Percentiles rank a stretch among this genome's conserved stretches.
Evolutionary conservation across 1,284 basidiomycete genomes (phyloP).

Genomic region (Macrocystidia cucumis): DNA sequence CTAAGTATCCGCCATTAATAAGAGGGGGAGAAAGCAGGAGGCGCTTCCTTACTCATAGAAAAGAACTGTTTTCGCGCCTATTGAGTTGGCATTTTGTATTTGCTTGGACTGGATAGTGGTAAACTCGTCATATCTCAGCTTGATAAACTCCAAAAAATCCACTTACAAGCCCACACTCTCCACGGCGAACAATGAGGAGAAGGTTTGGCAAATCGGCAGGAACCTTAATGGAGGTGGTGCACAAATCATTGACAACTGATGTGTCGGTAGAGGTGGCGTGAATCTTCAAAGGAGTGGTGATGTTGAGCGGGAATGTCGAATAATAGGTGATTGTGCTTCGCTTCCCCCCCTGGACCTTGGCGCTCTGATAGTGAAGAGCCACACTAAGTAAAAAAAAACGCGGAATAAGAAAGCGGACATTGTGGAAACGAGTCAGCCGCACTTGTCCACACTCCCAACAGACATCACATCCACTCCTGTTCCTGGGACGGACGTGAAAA

Average conservation of each 20-base stretch:
- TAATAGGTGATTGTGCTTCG: conserved; percentile 36
- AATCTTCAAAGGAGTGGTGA: conserved; percentile 29
- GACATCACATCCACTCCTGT: conserved; percentile 34
- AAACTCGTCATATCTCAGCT: no score
- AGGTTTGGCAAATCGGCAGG: background rate
- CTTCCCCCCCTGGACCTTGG: conserved; percentile 28
- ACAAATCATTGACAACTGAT: conserved; percentile 17
- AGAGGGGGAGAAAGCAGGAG: no score
- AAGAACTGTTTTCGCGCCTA: no score
- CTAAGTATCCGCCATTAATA: no score
- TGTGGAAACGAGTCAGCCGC: no score
- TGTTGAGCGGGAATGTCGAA: conserved; percentile 27
- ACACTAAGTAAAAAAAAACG: no score
- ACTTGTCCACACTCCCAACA: conserved; percentile 32
- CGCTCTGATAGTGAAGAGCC: conserved; percentile 29
- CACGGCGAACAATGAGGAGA: background rate
- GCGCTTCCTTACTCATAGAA: no score
- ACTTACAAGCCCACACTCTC: background rate
- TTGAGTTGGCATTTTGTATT: no score
- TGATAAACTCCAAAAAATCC: no score
- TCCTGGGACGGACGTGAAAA: conserved; percentile 40
- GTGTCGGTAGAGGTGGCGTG: conserved; percentile 37
- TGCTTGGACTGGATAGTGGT: no score
- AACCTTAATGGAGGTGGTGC: background rate
- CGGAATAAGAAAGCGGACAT: no score